phyloP scores from a whole-genome alignment of 345 rosid genomes.

The Cardamine chenopodiifolia region DNA sequence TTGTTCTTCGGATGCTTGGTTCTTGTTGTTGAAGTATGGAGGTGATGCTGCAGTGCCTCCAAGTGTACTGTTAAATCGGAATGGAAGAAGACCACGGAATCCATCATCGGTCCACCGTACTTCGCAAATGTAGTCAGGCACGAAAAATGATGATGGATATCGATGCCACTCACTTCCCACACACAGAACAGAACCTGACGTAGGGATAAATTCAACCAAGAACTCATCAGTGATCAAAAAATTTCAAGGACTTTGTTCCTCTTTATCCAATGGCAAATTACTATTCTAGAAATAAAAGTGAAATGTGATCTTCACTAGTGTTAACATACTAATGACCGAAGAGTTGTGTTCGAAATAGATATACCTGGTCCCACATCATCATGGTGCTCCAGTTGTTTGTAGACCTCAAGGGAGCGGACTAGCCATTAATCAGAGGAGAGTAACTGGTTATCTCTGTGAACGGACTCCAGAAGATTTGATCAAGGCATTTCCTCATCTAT shows the following conservation, averaged over 20 bases:
- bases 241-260: not conserved
- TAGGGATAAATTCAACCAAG: constrained; percentile 12
- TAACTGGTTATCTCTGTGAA: too few species aligned
- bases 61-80: constrained; percentile 77
- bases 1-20: constrained; percentile 85
- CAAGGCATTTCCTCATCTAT: too few species aligned
- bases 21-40: constrained; percentile 81
- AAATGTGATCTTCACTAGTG: constrained; percentile 10
- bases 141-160: constrained; percentile 86
- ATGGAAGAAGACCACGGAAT: constrained; percentile 90
- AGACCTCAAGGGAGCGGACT: constrained; percentile 76
- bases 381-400: constrained; percentile 89
- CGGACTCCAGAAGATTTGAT: too few species aligned
- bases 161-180: constrained; percentile 99
- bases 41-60: constrained; percentile 97
- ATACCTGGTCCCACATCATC: constrained; percentile 77
- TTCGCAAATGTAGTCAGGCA: constrained; percentile 69
- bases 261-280: not conserved
- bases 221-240: not conserved
- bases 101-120: constrained; percentile 97
- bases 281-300: not conserved
- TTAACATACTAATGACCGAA: not conserved
- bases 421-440: constrained; percentile 86
- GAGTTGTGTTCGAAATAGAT: constrained; percentile 7
- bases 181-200: constrained; percentile 82